Base-by-base conservation (phyloP, 164 flowering plant genomes). In the Saururus chinensis region DNA sequence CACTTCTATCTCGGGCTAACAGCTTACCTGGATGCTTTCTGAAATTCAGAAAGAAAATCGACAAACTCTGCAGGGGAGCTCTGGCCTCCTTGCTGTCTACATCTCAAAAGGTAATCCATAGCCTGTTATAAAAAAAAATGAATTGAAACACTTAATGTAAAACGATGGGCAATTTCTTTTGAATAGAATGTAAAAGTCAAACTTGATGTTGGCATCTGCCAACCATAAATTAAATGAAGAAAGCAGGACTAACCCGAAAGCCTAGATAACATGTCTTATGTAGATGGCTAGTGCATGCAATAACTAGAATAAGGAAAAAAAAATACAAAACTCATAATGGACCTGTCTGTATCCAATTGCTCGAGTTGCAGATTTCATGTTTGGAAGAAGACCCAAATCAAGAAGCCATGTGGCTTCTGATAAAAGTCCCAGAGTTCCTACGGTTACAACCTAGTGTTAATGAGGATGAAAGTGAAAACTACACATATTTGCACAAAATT, bases 291-390 rank as follows among this genome's bases (percentile, higher is more conserved):
- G 30, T 8, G 45, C 8, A 41, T 41, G 45, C 8, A 5, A 19
- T n/a, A n/a, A n/a, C n/a, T n/a, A n/a, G n/a, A n/a, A n/a, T n/a
- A n/a, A n/a, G n/a, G 16, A 0, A 20, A 40, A 41, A 40, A 20
- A 42, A 25, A 59, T 21, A 7, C 1, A 40, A 23, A 35, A 40
- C 24, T 2, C 17, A 51, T 52, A 20, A 19, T 53, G 65, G 81
- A 92, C 98, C 64, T 92, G 96, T 81, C 95, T 80, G 74, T 87
- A 92, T 56, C 98, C 98, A 69, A 92, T 89, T 64, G 98, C 96
- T 58, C 90, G 80, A 68, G 96, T 83, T 60, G 96, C 96, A 71
- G 98, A 85, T 70, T 84, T 86, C 59, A 88, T 77, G 74, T 92
- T 89, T 57, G 98, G 96, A 73, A 80, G 84, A 70, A 92, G 96